phyloP scores from a whole-genome alignment of 305 asterid species.

The Petunia hybrid region DNA sequence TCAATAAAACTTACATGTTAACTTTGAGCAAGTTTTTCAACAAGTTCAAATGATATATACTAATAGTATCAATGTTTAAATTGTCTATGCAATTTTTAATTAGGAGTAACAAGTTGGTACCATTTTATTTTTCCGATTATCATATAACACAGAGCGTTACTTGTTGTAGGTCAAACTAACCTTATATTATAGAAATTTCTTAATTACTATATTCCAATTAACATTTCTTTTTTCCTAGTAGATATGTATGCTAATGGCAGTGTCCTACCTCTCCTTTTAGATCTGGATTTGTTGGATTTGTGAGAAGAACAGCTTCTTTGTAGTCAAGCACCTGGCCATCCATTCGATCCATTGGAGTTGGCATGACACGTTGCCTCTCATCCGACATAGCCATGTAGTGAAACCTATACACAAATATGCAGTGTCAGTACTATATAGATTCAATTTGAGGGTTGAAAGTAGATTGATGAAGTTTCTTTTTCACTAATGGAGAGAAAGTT shows the following conservation, averaged over 20 bases:
- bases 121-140: too few relatives aligned
- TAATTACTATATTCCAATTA: too few relatives aligned
- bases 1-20: neutral
- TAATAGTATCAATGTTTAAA: too few relatives aligned
- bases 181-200: too few relatives aligned
- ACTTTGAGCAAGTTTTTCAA: too few relatives aligned
- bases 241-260: neutral
- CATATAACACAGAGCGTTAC: too few relatives aligned
- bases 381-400: conserved; percentile 11
- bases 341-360: neutral
- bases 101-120: too few relatives aligned
- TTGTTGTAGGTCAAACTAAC: too few relatives aligned
- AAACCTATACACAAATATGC: conserved; percentile 22
- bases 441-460: too few relatives aligned
- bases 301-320: conserved; percentile 19
- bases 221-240: neutral
- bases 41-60: too few relatives aligned
- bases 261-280: neutral
- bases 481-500: neutral
- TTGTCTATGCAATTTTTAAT: too few relatives aligned
- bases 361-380: conserved; percentile 27
- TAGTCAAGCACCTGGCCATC: neutral
- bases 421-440: neutral
- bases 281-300: neutral
- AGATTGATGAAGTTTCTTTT: neutral